Base-by-base conservation (phyloP, 1,284 basidiomycete species). In the Rhodotorula sp. region DNA sequence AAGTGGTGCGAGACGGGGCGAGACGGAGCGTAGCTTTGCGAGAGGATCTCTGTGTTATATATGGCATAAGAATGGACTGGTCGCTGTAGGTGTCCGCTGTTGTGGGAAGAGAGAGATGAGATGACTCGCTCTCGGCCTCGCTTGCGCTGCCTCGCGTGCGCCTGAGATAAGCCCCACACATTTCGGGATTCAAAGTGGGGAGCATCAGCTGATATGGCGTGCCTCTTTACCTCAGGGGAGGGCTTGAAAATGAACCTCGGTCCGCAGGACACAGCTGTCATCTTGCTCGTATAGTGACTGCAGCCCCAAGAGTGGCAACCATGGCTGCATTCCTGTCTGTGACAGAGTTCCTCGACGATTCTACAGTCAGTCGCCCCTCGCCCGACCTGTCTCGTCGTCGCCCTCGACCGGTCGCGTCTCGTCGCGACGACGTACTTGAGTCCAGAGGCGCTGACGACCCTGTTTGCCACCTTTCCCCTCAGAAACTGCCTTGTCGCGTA, bases 401-500 rank as follows among this genome's bases (percentile, higher is more conserved):
- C 34, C 18, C 55, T 12, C 31, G 38, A 43, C 38, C 38, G 16
- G 21, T 16, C 45, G 43, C 60, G 28, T 57, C 60, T 28, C 58
- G 59, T 47, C 45, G 48, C 54, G 47, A 28, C 56, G 5, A 16
- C 45, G 23, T 16, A 18, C 34, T 34, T 34, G 5, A n/a, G 48
- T 2, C 12, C 48, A 21, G 6, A 49, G 48, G 48, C 18, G 19
- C 49, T 19, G 49, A 50, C 49, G 3, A 23, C 49, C 38, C n/a
- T 34, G n/a, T 21, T 28, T 28, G 18, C 31, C 10, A 14, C 18
- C 43, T 21, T 15, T n/a, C 15, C 23, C 2, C 34, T 3, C 76
- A 80, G 76, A 74, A 74, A 50, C 70, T 80, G 15, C 79, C 79
- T 19, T 78, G 77, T 64, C 77, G 69, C 43, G 74, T 79, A 58